These are phyloP conservation scores for Coniosporium apollinis DNA, from an alignment of 495 filamentous ascomycete genomes.

Conservation along the genomic window DNA sequence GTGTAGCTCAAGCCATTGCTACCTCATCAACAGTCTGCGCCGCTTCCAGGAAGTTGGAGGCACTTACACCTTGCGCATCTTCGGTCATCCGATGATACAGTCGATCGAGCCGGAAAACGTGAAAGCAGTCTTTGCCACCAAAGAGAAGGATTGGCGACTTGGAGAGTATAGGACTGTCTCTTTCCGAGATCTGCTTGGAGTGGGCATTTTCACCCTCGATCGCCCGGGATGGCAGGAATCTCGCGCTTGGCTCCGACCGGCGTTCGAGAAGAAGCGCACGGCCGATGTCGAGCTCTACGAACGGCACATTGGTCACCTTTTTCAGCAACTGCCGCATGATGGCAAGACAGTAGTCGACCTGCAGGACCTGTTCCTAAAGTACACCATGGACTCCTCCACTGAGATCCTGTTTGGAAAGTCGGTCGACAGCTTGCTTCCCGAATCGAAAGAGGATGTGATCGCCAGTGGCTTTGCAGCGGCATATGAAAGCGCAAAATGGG, in stretches of 20 bases:
- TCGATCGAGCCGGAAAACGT: constrained; percentile 48
- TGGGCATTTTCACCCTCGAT: constrained; percentile 55
- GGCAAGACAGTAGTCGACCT: constrained; percentile 38
- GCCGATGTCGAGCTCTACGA: constrained; percentile 39
- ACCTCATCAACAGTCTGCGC: neutral
- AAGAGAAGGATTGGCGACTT: constrained; percentile 44
- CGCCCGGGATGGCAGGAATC: constrained; percentile 50
- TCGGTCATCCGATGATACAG: constrained; percentile 18
- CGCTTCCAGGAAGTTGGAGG: constrained; percentile 13
- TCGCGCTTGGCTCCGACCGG: constrained; percentile 43
- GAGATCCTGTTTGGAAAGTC: constrained; percentile 57
- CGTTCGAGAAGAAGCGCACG: constrained; percentile 44
- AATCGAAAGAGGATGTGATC: neutral
- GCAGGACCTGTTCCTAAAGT: constrained; percentile 44
- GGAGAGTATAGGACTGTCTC: constrained; percentile 16
- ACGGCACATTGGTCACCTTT: constrained; percentile 36
- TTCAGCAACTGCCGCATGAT: constrained; percentile 30
- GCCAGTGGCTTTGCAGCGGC: neutral
- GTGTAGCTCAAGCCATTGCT: neutral
- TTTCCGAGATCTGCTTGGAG: neutral
- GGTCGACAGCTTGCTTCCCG: constrained; percentile 20
- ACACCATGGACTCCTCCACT: constrained; percentile 54
- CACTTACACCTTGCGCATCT: constrained; percentile 11
- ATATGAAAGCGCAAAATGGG: neutral
- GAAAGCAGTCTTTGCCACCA: constrained; percentile 40